A percentile compares a stretch with the other conserved stretches of the same genome.
These are phyloP conservation scores for Hemerocallis citrina DNA, from an alignment of 106 monocot genomes.

Conservation along the genomic window DNA sequence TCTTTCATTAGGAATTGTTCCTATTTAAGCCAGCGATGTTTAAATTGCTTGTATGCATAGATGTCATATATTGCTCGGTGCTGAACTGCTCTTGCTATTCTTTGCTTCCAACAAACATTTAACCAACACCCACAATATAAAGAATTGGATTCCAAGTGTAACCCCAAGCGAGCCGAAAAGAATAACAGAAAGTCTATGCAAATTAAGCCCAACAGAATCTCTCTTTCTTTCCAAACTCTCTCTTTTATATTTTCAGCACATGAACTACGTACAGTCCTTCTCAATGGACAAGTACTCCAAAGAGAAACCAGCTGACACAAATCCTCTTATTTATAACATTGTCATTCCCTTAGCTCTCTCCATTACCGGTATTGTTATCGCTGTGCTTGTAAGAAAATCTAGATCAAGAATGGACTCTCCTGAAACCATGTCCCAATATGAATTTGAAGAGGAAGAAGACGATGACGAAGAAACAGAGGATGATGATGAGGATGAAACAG, in stretches of 20 bases:
- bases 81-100: no score
- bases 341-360: conserved; percentile 22
- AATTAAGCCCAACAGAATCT: conserved; percentile 1
- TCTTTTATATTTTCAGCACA: not conserved
- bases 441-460: conserved; percentile 2
- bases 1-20: no score
- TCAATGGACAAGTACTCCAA: conserved; percentile 5
- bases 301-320: conserved; percentile 5
- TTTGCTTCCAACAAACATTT: conserved; percentile 11
- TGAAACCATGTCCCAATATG: conserved; percentile 2
- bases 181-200: not conserved
- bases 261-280: not conserved
- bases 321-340: conserved; percentile 17
- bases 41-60: no score
- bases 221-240: not conserved
- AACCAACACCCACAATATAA: not conserved
- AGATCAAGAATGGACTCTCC: conserved; percentile 11
- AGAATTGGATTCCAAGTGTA: conserved; percentile 8
- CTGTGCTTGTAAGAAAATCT: not conserved
- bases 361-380: conserved; percentile 9
- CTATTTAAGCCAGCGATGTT: no score
- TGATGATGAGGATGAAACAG: not conserved
- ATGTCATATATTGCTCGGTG: no score
- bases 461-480: no score
- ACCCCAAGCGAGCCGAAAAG: not conserved